Base-by-base conservation (phyloP, 345 rosid species). In the Rhizophora mangle region DNA sequence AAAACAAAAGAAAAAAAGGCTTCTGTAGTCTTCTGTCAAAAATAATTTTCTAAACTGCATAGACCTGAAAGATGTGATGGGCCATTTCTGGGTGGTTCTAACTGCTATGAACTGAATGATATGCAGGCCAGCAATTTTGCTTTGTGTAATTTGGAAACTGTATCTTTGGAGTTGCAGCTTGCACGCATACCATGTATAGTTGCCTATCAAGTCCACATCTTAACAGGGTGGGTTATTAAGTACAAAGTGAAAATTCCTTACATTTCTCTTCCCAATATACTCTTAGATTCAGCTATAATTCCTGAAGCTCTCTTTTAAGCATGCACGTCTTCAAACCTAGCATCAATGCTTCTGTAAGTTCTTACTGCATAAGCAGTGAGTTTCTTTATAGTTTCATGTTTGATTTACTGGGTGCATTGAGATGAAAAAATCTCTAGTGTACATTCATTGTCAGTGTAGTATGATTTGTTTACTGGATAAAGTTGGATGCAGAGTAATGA, bases 81-180 rank as follows among this genome's bases (percentile, higher is more conserved):
- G 60, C 39, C 39, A 63, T 13, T 36, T 63, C 47, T 22, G 31
- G 29, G 27, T 63, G 24, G 16, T 47, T 62, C 36, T 53, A 10
- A 39, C 52, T 34, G 60, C 57, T 15, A 26, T 67, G 54, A 47
- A 54, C 55, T 65, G 6, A 21, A 76, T 54, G 36, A 67, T 54
- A 49, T 76, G 80, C 93, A 94, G 98, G 96, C 85, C 58, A 91
- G 98, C 67, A 75, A 43, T 70, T 87, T 82, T 72, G 98, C 98
- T 18, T 75, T 94, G 65, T 94, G 98, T 76, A 91, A 96, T 68
- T 94, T 96, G 19, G 98, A 96, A 80, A 89, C 98, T 18, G 98
- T 85, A 68, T 95, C 96, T 30, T 70, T 94, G 72, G 96, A 94
- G 81, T 69, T 94, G 75, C 97, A 91, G 78, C 86, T 94, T 53